Base-by-base conservation (phyloP, 768 basidiomycete species). In the Trametes cinnabarina region DNA sequence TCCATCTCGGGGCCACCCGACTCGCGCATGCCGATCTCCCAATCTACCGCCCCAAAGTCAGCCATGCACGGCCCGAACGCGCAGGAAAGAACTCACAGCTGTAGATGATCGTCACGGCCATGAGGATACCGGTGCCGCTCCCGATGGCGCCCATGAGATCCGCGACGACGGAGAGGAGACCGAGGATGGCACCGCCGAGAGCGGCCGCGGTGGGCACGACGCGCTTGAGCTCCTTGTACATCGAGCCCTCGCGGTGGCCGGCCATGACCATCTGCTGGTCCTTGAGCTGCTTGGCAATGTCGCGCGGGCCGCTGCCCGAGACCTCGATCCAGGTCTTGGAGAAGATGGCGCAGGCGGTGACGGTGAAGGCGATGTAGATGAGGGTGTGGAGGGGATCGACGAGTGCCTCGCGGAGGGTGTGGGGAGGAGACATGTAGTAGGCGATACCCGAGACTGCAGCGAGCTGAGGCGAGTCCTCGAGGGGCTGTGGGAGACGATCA, bases 301-400 rank as follows among this genome's bases (percentile, higher is more conserved):
- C 96, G 44, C 97, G 77, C 11, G 96, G 97, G 19, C 97, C 94
- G 53, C 88, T 90, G 15, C 97, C 96, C 2, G 94, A 98, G 32
- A 98, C 93, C 67, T 98, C 96, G 63, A 99, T 98, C 96, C 97
- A 99, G 0, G 96, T 98, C 82, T 98, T 98, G 69, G 92, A 95
- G 80, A 98, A 99, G 64, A 98, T 80, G 14, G 97, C 96, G 70
- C 95, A 98, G 15, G 94, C 93, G 32, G 88, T 84, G 58, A 95
- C 81, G 77, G 96, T 96, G 77, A 98, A 98, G 5, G 83, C 73
- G 71, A 99, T 86, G 74, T 98, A 97, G 66, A 97, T 77, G 20
- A 82, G 80, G 1, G 93, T 94, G 77, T 98, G 97, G 67, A 98
- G 85, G 1, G 97, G 97, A 73, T 99, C 97, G 47, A 92, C 74